Evolutionary conservation across 1,284 basidiomycete species (phyloP).

Genomic region (Cryptococcus sp.): DNA sequence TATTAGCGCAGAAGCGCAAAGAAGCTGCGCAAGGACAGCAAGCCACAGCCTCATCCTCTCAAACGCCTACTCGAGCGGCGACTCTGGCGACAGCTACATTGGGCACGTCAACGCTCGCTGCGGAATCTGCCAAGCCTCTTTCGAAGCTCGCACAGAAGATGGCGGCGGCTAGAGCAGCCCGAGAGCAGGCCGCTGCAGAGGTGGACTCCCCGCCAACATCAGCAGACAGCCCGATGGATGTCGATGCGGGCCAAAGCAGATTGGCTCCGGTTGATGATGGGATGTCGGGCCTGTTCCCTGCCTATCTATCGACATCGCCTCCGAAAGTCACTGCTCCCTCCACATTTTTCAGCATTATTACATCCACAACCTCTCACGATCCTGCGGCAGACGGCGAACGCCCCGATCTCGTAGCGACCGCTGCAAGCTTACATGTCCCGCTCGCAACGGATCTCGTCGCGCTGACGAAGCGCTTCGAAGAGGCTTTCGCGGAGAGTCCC

Average conservation of each 20-base stretch:
- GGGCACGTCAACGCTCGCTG: constrained; percentile 52
- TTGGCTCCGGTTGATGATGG: background rate
- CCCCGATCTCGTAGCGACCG: constrained; percentile 12
- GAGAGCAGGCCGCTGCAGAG: constrained; percentile 23
- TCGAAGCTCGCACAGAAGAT: constrained; percentile 60
- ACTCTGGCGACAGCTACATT: constrained; percentile 58
- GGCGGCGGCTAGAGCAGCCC: constrained; percentile 48
- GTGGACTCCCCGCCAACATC: constrained; percentile 6
- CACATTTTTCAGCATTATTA: constrained; percentile 49
- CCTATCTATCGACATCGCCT: constrained; percentile 3
- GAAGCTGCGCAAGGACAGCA: constrained; percentile 32
- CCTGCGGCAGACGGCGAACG: background rate
- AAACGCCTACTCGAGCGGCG: constrained; percentile 8
- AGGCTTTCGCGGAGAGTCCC: constrained; percentile 54
- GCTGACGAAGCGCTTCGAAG: constrained; percentile 33
- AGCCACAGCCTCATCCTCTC: constrained; percentile 10
- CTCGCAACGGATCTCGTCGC: constrained; percentile 30
- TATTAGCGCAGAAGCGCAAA: constrained; percentile 65
- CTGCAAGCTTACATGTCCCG: constrained; percentile 35
- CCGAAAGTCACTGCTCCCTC: constrained; percentile 21
- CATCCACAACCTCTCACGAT: constrained; percentile 17
- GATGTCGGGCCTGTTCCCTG: constrained; percentile 14
- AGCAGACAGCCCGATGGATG: constrained; percentile 24
- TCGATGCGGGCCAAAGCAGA: background rate
- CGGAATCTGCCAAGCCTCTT: constrained; percentile 49